These are phyloP conservation scores for Stemphylium lycopersici DNA, from an alignment of 2,329 filamentous ascomycete species.

Conservation along the genomic window DNA sequence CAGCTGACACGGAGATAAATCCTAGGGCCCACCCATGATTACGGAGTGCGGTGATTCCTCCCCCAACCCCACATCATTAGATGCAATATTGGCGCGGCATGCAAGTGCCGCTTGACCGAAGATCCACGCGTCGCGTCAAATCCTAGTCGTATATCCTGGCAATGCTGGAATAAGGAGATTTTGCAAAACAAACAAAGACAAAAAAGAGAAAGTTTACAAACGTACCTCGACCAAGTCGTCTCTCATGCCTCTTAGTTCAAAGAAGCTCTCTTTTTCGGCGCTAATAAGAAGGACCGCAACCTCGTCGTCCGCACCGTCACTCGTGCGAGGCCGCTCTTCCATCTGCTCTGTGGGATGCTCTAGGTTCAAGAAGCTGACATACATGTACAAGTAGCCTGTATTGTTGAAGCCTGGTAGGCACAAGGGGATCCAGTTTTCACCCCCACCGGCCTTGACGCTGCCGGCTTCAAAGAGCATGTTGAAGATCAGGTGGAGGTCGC, in stretches of 20 bases:
- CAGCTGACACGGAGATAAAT: background rate
- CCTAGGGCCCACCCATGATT: constrained; percentile 1
- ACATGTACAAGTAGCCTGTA: constrained; percentile 97
- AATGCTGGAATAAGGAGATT: constrained; percentile 15
- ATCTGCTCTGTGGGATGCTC: constrained; percentile 54
- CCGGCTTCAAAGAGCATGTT: constrained; percentile 99
- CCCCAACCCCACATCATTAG: constrained; percentile 5
- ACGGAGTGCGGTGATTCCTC: constrained; percentile 12
- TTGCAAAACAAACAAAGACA: constrained; percentile 18
- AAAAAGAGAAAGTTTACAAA: constrained; percentile 4
- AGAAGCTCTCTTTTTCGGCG: constrained; percentile 91
- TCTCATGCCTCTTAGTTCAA: constrained; percentile 77
- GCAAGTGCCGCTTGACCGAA: background rate
- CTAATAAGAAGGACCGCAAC: constrained; percentile 94
- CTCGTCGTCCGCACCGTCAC: constrained; percentile 63
- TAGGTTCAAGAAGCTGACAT: constrained; percentile 89
- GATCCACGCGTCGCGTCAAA: constrained; percentile 2
- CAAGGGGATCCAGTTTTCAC: constrained; percentile 96
- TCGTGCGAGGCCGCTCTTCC: constrained; percentile 48
- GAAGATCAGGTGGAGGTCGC: constrained; percentile 94
- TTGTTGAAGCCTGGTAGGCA: constrained; percentile 98
- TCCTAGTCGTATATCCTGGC: background rate
- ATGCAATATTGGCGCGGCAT: background rate
- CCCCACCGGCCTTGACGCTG: constrained; percentile 87
- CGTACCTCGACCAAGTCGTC: constrained; percentile 63